Evolutionary conservation across 139 green algal species (phyloP).

Genomic region (Parachlorella kessleri): DNA sequence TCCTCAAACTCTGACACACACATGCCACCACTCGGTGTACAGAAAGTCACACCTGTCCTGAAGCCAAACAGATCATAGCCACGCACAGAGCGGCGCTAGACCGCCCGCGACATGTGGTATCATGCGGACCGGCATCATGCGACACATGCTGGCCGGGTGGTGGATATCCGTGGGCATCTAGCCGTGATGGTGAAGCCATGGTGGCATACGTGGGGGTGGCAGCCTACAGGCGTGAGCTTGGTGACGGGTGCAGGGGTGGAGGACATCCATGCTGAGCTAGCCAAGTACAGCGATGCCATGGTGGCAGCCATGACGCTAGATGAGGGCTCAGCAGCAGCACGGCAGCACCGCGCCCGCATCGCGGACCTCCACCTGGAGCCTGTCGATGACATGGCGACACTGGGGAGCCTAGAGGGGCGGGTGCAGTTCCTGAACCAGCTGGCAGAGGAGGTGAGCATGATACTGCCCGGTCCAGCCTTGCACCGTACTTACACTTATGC

Average conservation of each 20-base stretch:
- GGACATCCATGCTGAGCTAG: conserved; percentile 41
- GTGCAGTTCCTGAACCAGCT: conserved; percentile 39
- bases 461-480: too few relatives aligned
- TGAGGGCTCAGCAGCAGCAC: background rate
- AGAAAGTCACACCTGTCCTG: background rate
- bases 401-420: background rate
- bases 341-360: conserved; percentile 26
- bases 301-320: background rate
- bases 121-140: background rate
- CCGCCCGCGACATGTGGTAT: too few relatives aligned
- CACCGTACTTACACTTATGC: too few relatives aligned
- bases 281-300: conserved; percentile 11
- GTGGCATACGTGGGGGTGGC: too few relatives aligned
- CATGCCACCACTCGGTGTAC: too few relatives aligned
- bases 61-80: too few relatives aligned
- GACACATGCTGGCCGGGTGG: background rate
- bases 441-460: conserved; percentile 1
- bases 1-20: background rate
- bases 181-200: too few relatives aligned
- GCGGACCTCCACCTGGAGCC: conserved; percentile 19
- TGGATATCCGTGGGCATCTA: background rate
- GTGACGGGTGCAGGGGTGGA: conserved; percentile 14
- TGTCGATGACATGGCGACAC: conserved; percentile 23
- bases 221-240: background rate
- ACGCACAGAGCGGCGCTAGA: too few relatives aligned